A percentile compares a stretch with the other conserved stretches of the same genome.
phyloP scores from a whole-genome alignment of 2,329 filamentous ascomycete genomes.

The Cercospora berteroae region DNA sequence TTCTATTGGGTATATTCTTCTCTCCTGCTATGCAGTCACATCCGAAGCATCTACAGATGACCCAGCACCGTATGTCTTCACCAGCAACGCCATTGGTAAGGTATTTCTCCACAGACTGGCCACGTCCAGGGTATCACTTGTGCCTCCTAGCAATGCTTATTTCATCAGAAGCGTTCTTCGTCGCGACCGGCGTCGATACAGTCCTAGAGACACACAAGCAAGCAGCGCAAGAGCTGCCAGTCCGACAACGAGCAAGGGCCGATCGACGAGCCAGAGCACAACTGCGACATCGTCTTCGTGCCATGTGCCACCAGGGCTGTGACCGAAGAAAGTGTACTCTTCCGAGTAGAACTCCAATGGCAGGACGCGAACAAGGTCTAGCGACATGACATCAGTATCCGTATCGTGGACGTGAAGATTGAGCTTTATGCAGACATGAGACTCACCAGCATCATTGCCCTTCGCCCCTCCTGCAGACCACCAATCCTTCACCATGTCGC shows the following conservation, averaged over 20 bases:
- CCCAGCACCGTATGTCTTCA: no score
- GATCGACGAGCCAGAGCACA: slow-evolving; percentile 32
- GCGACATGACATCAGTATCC: background rate
- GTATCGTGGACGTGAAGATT: background rate
- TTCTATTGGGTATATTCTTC: background rate
- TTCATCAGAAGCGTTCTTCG: background rate
- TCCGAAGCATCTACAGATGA: no score
- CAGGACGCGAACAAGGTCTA: slow-evolving; percentile 17
- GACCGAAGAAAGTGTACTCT: slow-evolving; percentile 35
- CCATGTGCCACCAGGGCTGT: slow-evolving; percentile 37
- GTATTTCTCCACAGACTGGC: background rate
- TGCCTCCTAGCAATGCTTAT: background rate
- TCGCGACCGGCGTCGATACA: background rate
- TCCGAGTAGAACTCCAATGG: slow-evolving; percentile 35
- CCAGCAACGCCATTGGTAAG: background rate
- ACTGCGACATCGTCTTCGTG: slow-evolving; percentile 34
- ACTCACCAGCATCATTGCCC: background rate
- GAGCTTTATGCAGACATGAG: background rate
- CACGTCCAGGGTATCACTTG: background rate
- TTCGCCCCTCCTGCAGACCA: slow-evolving; percentile 5
- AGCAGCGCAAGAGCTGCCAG: background rate
- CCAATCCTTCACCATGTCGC: slow-evolving; percentile 32
- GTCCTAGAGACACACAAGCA: background rate
- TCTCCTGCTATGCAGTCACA: background rate
- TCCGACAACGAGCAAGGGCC: slow-evolving; percentile 1